Percentiles rank a stretch among this genome's conserved stretches.
phyloP scores from a whole-genome alignment of 1,284 basidiomycete species.

The Tausonia pullulans region DNA sequence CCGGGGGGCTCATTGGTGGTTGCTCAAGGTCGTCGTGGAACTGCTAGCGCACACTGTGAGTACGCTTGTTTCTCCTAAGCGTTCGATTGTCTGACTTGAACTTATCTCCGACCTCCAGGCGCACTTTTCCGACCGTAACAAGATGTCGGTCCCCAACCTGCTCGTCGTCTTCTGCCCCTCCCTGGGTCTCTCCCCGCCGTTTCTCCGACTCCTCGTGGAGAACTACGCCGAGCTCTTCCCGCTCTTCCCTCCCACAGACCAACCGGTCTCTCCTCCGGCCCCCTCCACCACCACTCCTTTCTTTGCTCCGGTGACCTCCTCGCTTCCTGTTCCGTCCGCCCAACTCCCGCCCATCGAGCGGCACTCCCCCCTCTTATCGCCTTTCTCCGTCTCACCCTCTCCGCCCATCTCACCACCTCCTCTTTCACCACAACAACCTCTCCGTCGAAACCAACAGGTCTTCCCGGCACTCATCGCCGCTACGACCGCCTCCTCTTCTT shows the following conservation, averaged over 20 bases:
- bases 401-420: too few relatives aligned
- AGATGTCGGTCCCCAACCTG: conserved; percentile 73
- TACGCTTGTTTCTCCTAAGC: background rate
- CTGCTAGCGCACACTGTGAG: conserved; percentile 11
- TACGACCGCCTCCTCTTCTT: too few relatives aligned
- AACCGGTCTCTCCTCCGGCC: background rate
- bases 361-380: too few relatives aligned
- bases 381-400: too few relatives aligned
- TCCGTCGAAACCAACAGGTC: too few relatives aligned
- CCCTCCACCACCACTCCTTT: too few relatives aligned
- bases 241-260: background rate
- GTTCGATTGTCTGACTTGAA: conserved; percentile 7
- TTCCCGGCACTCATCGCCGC: too few relatives aligned
- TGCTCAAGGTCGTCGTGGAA: conserved; percentile 32
- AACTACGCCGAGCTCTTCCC: conserved; percentile 16
- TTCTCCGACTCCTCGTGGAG: conserved; percentile 62
- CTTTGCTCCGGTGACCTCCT: too few relatives aligned
- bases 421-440: too few relatives aligned
- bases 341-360: too few relatives aligned
- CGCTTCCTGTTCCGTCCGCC: too few relatives aligned
- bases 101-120: background rate
- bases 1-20: conserved; percentile 33
- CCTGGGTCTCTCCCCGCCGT: conserved; percentile 60
- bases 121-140: conserved; percentile 42
- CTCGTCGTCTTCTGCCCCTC: conserved; percentile 69